A percentile compares a stretch with the other conserved stretches of the same genome.
phyloP scores from a whole-genome alignment of 768 basidiomycete genomes.

The Solioccasus polychromus region DNA sequence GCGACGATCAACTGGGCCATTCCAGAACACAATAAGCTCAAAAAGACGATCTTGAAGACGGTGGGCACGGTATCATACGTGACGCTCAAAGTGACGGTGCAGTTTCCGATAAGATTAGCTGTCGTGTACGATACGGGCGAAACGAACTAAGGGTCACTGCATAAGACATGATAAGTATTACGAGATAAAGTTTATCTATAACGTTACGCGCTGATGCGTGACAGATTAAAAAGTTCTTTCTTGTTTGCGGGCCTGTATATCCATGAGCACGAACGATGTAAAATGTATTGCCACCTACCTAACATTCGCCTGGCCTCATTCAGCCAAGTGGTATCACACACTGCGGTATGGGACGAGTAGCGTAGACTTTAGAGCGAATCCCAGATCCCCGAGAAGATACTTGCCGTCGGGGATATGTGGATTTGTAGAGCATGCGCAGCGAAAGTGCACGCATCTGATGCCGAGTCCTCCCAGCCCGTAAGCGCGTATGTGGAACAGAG shows the following conservation, averaged over 20 bases:
- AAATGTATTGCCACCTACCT: no score
- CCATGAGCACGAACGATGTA: no score
- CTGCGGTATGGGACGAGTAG: not conserved
- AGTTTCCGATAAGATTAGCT: constrained; percentile 55
- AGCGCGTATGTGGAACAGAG: constrained; percentile 37
- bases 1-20: constrained; percentile 60
- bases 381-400: not conserved
- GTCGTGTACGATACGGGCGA: not conserved
- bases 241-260: no score
- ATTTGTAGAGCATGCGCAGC: not conserved
- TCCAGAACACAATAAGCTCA: constrained; percentile 25
- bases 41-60: no score
- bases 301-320: not conserved
- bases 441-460: constrained; percentile 32
- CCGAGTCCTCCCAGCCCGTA: constrained; percentile 41
- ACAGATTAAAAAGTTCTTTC: no score
- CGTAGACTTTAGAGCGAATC: not conserved
- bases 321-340: not conserved
- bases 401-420: not conserved
- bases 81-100: constrained; percentile 65
- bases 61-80: constrained; percentile 59
- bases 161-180: not conserved
- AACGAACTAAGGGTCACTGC: constrained; percentile 49
- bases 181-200: no score
- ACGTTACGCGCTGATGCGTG: no score